Conservation (phyloP, 2,329 filamentous ascomycete species). For the Elsinoe ampelina region DNA sequence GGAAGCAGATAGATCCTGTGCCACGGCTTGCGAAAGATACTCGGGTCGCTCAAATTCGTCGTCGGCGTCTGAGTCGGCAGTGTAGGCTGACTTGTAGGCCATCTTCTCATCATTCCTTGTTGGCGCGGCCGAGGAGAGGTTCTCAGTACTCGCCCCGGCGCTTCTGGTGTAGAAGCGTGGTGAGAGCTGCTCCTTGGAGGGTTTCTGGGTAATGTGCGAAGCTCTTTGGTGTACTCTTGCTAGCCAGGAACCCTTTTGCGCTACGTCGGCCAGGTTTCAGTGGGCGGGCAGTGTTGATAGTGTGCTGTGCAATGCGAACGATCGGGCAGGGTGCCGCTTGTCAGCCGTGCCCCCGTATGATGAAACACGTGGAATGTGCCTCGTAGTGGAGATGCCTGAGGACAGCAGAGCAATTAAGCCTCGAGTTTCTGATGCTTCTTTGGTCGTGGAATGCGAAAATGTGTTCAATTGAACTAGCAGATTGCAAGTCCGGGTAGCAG, state of each 20-base stretch:
- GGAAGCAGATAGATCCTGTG: slow-evolving; percentile 51
- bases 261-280: slow-evolving; percentile 14
- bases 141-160: slow-evolving; percentile 14
- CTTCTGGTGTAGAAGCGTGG: slow-evolving; percentile 7
- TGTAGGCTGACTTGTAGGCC: slow-evolving; percentile 47
- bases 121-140: slow-evolving; percentile 7
- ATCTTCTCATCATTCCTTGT: slow-evolving; percentile 19
- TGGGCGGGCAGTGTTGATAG: neutral
- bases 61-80: slow-evolving; percentile 69
- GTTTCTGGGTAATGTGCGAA: slow-evolving; percentile 22
- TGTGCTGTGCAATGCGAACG: slow-evolving; percentile 4
- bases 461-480: neutral
- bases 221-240: slow-evolving; percentile 24
- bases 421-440: neutral
- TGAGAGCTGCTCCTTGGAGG: slow-evolving; percentile 13
- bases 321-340: slow-evolving; percentile 8
- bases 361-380: slow-evolving; percentile 11
- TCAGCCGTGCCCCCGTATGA: slow-evolving; percentile 3
- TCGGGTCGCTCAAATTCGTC: slow-evolving; percentile 74
- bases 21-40: slow-evolving; percentile 56
- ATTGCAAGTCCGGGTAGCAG: neutral
- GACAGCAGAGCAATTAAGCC: neutral
- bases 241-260: slow-evolving; percentile 21
- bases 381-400: slow-evolving; percentile 1
- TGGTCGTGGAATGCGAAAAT: neutral